Base-by-base conservation (phyloP, 2,329 filamentous ascomycete genomes). In the Gnomoniopsis sp. region DNA sequence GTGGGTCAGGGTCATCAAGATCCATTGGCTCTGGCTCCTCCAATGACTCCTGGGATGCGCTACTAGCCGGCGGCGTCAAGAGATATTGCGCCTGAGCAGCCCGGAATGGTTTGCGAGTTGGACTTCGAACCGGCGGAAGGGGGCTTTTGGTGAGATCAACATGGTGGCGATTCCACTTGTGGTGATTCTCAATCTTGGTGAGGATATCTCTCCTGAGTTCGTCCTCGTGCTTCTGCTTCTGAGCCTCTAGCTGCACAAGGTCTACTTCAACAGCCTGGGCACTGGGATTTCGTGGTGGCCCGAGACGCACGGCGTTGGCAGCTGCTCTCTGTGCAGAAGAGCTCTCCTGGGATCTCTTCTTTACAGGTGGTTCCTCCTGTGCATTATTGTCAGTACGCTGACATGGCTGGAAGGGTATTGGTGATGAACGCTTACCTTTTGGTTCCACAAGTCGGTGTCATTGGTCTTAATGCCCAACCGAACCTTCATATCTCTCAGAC, bases 371-470 rank as follows among this genome's bases (percentile, higher is more conserved):
- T 36, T 53, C 46, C 48, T 23, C n/a, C 51, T 66, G 55, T 57
- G 62, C 4, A 43, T 6, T 21, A 33, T 17, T 17, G 22, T 62
- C 43, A 51, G 46, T 46, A 33, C 15, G 17, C 33, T 19, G 33
- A 19, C 26, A 41, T 41, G 33, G 22, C 10, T 22, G 44, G 11
- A 21, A 23, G 43, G 17, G 15, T 1, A 14, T 21, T 12, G 33
- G 3, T 43, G 17, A 22, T 48, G 30, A 23, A 58, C 61, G 71
- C 83, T 73, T 79, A 93, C 90, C 85, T 95, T 96, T 73, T 95
- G 90, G 76, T 96, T 96, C 77, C 96, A 88, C 68, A 96, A 83
- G 71, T 97, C 92, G 68, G 98, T 93, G 69, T 98, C 95, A 68
- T 96, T 90, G 66, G 86, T 88, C 76, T 95, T 96, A 79, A 98